Percentiles rank a stretch among this genome's conserved stretches.
Evolutionary conservation across 75 land plant species (phyloP).

Genomic region (Pinus tabuliformis): DNA sequence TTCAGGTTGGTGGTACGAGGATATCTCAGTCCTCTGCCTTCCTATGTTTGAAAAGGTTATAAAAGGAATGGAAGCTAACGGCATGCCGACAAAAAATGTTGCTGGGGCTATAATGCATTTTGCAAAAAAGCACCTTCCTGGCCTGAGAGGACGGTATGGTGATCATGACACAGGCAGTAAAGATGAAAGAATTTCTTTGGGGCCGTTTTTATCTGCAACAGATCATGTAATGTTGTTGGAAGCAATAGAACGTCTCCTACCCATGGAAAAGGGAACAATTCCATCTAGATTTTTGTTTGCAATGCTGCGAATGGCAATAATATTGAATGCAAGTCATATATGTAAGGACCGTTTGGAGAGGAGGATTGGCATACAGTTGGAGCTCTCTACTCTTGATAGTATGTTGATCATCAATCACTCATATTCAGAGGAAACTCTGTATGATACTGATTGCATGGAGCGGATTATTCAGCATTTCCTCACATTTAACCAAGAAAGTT

Average conservation of each 20-base stretch:
- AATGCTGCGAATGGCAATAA: conserved; percentile 51
- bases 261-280: conserved; percentile 36
- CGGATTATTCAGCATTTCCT: conserved; percentile 55
- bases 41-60: conserved; percentile 61
- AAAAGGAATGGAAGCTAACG: conserved; percentile 42
- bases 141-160: conserved; percentile 49
- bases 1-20: conserved; percentile 93
- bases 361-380: conserved; percentile 68
- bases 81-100: conserved; percentile 37
- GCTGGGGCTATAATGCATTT: conserved; percentile 65
- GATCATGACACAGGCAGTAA: conserved; percentile 5
- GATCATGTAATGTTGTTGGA: conserved; percentile 45
- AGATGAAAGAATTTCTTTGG: neutral
- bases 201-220: conserved; percentile 16
- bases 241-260: conserved; percentile 60
- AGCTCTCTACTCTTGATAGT: conserved; percentile 49
- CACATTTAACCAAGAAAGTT: conserved; percentile 15
- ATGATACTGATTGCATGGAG: conserved; percentile 59
- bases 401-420: conserved; percentile 58
- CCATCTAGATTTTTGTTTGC: conserved; percentile 47
- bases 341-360: conserved; percentile 56
- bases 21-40: conserved; percentile 41
- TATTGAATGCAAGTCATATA: conserved; percentile 36
- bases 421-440: conserved; percentile 45
- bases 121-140: conserved; percentile 64